Evolutionary conservation across 805 yeast species (phyloP).

Genomic region (Metschnikowia lunata): DNA sequence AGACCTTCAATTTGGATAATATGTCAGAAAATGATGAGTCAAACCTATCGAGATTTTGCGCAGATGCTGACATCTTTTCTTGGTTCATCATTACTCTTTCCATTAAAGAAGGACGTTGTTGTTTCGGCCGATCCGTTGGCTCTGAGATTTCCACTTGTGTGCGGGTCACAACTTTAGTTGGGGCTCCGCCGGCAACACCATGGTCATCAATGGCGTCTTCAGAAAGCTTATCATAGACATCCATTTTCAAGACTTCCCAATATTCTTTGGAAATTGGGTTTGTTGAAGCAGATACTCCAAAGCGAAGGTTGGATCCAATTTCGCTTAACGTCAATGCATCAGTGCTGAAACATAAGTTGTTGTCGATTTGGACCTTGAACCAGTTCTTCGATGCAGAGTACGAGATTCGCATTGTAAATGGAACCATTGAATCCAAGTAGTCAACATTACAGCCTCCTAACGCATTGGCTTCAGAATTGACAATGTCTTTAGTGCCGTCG

Average conservation of each 20-base stretch:
- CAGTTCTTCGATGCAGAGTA: conserved; percentile 44
- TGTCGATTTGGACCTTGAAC: conserved; percentile 67
- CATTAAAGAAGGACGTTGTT: conserved; percentile 34
- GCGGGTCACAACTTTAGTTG: conserved; percentile 29
- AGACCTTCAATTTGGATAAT: conserved; percentile 7
- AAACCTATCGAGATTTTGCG: conserved; percentile 2
- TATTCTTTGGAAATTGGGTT: conserved; percentile 42
- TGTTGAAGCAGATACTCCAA: conserved; percentile 51
- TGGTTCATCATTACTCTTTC: conserved; percentile 27
- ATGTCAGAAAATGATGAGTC: conserved; percentile 11
- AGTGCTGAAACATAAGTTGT: conserved; percentile 66
- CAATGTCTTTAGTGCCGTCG: conserved; percentile 47
- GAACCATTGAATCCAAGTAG: conserved; percentile 67
- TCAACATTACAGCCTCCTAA: conserved; percentile 55
- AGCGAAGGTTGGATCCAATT: conserved; percentile 29
- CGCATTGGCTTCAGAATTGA: conserved; percentile 29
- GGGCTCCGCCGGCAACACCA: conserved; percentile 42
- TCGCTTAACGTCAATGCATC: conserved; percentile 46
- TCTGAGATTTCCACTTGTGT: conserved; percentile 4
- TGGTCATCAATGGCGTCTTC: conserved; percentile 57
- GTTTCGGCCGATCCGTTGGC: conserved; percentile 15
- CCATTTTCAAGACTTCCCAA: conserved; percentile 60
- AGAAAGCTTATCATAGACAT: conserved; percentile 50
- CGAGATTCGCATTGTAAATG: conserved; percentile 62
- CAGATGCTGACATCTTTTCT: conserved; percentile 13